These are phyloP conservation scores for Testicularia cyperi DNA, from an alignment of 1,284 basidiomycete genomes.

Conservation along the genomic window DNA sequence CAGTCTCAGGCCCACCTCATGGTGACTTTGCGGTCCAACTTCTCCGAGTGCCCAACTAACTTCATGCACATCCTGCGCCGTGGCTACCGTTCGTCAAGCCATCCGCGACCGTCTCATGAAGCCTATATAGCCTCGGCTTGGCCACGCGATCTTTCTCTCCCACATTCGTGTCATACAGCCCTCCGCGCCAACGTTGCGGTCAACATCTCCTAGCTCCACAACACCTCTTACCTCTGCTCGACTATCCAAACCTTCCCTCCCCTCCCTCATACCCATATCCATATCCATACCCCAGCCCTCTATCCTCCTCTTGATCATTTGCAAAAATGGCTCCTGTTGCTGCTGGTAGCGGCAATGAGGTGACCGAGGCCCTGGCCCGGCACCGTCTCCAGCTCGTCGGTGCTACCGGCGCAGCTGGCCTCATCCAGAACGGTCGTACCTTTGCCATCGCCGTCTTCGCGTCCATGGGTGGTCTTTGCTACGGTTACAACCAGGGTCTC, in stretches of 20 bases:
- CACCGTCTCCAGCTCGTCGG: constrained; percentile 36
- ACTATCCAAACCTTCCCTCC: neutral
- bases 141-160: too few species aligned
- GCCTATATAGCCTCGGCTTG: too few species aligned
- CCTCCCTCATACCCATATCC: neutral
- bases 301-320: constrained; percentile 3
- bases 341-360: constrained; percentile 3
- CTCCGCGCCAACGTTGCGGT: neutral
- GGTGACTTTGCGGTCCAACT: too few species aligned
- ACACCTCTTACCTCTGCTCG: too few species aligned
- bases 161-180: neutral
- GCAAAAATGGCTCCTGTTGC: constrained; percentile 6
- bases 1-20: too few species aligned
- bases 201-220: neutral
- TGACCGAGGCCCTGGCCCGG: constrained; percentile 21
- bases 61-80: too few species aligned
- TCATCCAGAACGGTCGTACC: constrained; percentile 43
- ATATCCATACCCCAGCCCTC: neutral
- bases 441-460: constrained; percentile 62
- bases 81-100: too few species aligned
- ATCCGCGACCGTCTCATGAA: too few species aligned
- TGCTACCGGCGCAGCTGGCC: constrained; percentile 35
- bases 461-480: constrained; percentile 74
- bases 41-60: too few species aligned
- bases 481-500: constrained; percentile 73